Evolutionary conservation across 2,329 filamentous ascomycete species (phyloP), one percentile per base, ranked within the genome.

Genomic region (Fusarium beomiforme): DNA sequence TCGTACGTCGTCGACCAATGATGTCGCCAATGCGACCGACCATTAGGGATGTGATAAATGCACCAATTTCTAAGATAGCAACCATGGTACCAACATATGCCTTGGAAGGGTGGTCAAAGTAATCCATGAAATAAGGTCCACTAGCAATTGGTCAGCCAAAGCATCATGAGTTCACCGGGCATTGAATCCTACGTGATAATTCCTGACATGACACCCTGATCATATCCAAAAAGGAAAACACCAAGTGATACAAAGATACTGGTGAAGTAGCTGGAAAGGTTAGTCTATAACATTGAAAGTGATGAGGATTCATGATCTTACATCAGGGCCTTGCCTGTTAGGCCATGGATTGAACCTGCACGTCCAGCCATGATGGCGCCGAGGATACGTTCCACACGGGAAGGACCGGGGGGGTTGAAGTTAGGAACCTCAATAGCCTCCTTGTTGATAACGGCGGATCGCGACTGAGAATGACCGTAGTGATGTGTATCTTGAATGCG

Each of bases 71-170:
- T 64, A 99, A 88, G 76, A 99, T 98, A 73, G 96, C 95, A 63
- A 99, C 96, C 92, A 98, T 98, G 31, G 95, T 98, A 65, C 95
- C 96, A 64, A 99, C 91, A 80, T 97, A 90, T 49, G 94, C 93
- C 75, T 89, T 89, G 26, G 93, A 92, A 23, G 96, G 96, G 76
- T 98, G 90, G 77, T 95, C 87, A 83, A 99, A 98, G 81, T 97
- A 97, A 79, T 95, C 90, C 80, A 91, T 93, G 80, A 99, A 99
- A 81, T 92, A 93, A 13, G 90, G 87, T 70, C 95, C 95, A 63
- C 95, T 98, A 58, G n/a, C 21, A 60, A 58, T 24, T 31, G 43
- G 55, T 78, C 63, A 82, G 78, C 31, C n/a, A 51, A 34, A 26
- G 13, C 26, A 43, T 36, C 13, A 46, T 64, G 29, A 33, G 23